Evolutionary conservation across 768 basidiomycete species (phyloP).

Genomic region (Asterophora lycoperdoides): DNA sequence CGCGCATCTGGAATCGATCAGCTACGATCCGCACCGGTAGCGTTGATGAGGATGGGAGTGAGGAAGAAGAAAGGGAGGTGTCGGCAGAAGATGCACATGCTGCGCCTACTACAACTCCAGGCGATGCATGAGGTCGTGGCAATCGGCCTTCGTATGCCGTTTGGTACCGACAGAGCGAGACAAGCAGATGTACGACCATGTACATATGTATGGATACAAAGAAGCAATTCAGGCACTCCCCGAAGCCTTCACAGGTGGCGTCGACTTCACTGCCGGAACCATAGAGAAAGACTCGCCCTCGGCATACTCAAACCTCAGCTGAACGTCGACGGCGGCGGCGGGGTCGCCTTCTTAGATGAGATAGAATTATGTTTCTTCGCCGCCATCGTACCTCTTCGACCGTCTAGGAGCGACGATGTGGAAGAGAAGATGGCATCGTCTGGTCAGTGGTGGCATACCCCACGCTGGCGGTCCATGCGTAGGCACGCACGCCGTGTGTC

Average conservation of each 20-base stretch:
- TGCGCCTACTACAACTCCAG: not conserved
- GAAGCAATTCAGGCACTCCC: not conserved
- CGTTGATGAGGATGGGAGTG: constrained; percentile 4
- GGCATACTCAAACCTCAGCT: constrained; percentile 41
- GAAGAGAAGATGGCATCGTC: constrained; percentile 39
- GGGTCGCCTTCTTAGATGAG: constrained; percentile 32
- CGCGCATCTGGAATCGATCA: constrained; percentile 78
- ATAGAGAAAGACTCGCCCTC: constrained; percentile 16
- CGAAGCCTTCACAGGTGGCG: constrained; percentile 5
- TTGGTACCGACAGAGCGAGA: no score
- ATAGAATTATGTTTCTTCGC: constrained; percentile 38
- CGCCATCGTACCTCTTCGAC: constrained; percentile 30
- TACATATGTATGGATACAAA: not conserved
- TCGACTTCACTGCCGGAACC: constrained; percentile 18
- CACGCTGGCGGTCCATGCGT: constrained; percentile 18
- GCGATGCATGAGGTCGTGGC: no score
- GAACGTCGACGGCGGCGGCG: constrained; percentile 37
- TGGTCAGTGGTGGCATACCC: constrained; percentile 35
- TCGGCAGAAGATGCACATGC: no score
- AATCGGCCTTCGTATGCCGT: no score
- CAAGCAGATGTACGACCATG: not conserved
- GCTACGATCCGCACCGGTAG: constrained; percentile 44
- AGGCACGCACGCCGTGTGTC: constrained; percentile 5
- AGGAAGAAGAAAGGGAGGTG: not conserved
- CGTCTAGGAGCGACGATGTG: constrained; percentile 19